Percentiles rank a stretch among this genome's conserved stretches.
Conservation (phyloP, 345 rosid genomes). For the Arabidopsis arenosa region DNA sequence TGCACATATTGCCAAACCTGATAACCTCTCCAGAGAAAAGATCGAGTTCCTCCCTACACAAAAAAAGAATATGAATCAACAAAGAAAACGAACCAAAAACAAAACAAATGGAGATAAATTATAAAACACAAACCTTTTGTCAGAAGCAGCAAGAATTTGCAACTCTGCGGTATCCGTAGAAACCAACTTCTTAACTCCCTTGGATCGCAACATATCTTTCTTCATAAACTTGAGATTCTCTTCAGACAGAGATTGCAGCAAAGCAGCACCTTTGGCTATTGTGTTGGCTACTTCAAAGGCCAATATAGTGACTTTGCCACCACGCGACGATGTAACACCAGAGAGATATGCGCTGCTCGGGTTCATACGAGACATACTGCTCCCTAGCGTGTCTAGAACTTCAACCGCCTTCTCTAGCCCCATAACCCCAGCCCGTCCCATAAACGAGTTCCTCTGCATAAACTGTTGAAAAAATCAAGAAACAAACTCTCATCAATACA, state of each 20-base stretch:
- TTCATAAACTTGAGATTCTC: slow-evolving; percentile 64
- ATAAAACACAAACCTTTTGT: slow-evolving; percentile 67
- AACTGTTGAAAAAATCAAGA: slow-evolving; percentile 36
- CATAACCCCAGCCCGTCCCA: slow-evolving; percentile 64
- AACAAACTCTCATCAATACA: slow-evolving; percentile 25
- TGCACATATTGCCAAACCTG: slow-evolving; percentile 87
- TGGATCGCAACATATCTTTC: slow-evolving; percentile 67
- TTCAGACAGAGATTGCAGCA: slow-evolving; percentile 74
- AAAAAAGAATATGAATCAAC: background rate
- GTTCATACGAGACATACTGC: slow-evolving; percentile 77
- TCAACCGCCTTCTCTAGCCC: slow-evolving; percentile 78
- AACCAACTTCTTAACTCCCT: slow-evolving; percentile 71
- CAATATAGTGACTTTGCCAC: slow-evolving; percentile 60
- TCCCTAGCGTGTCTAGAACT: slow-evolving; percentile 77
- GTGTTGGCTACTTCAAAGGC: slow-evolving; percentile 98
- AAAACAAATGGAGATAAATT: background rate
- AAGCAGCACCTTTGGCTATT: slow-evolving; percentile 71
- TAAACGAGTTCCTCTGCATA: slow-evolving; percentile 57
- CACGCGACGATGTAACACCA: slow-evolving; percentile 56
- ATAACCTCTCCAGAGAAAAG: slow-evolving; percentile 75
- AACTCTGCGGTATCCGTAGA: slow-evolving; percentile 69
- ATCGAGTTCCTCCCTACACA: slow-evolving; percentile 80
- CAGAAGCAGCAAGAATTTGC: slow-evolving; percentile 80
- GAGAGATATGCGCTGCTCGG: slow-evolving; percentile 58
- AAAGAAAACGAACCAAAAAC: slow-evolving; percentile 10